A percentile compares a stretch with the other conserved stretches of the same genome.
Evolutionary conservation across 805 yeast species (phyloP).

Genomic region (Lachancea kluyveri): DNA sequence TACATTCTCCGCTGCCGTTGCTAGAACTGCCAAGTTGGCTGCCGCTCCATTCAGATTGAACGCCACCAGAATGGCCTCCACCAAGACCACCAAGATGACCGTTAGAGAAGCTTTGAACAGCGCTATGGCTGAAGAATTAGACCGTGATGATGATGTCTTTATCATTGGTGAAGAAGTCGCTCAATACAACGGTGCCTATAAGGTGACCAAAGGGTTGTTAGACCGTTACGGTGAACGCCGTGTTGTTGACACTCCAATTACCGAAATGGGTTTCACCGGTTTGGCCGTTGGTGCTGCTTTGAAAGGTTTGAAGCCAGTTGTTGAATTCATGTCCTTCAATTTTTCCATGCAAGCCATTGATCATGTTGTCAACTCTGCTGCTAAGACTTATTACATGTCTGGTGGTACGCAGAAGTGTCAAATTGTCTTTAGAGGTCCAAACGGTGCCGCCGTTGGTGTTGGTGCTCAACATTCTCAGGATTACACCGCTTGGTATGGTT

Average conservation of each 20-base stretch:
- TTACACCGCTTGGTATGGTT: slow-evolving; percentile 95
- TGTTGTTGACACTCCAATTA: slow-evolving; percentile 93
- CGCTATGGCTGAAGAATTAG: slow-evolving; percentile 96
- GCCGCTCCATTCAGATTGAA: slow-evolving; percentile 10
- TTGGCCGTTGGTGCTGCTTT: slow-evolving; percentile 93
- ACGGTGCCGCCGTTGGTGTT: slow-evolving; percentile 99
- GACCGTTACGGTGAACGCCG: slow-evolving; percentile 94
- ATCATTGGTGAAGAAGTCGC: slow-evolving; percentile 99
- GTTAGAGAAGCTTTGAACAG: slow-evolving; percentile 95
- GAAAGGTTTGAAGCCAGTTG: slow-evolving; percentile 92
- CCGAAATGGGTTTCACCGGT: slow-evolving; percentile 99
- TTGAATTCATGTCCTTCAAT: slow-evolving; percentile 98
- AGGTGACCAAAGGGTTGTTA: slow-evolving; percentile 89
- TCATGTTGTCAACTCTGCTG: slow-evolving; percentile 97
- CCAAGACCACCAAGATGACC: slow-evolving; percentile 70
- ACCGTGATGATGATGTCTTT: slow-evolving; percentile 89
- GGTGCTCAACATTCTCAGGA: slow-evolving; percentile 99
- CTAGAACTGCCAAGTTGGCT: slow-evolving; percentile 12
- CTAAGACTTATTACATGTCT: slow-evolving; percentile 97
- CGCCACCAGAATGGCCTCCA: slow-evolving; percentile 27
- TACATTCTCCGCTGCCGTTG: slow-evolving; percentile 11
- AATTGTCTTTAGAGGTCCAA: slow-evolving; percentile 98
- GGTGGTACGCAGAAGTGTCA: slow-evolving; percentile 98
- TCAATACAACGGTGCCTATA: slow-evolving; percentile 98
- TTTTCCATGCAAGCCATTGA: slow-evolving; percentile 99